Conservation (phyloP, 345 rosid genomes). For the Heritiera fomes region DNA sequence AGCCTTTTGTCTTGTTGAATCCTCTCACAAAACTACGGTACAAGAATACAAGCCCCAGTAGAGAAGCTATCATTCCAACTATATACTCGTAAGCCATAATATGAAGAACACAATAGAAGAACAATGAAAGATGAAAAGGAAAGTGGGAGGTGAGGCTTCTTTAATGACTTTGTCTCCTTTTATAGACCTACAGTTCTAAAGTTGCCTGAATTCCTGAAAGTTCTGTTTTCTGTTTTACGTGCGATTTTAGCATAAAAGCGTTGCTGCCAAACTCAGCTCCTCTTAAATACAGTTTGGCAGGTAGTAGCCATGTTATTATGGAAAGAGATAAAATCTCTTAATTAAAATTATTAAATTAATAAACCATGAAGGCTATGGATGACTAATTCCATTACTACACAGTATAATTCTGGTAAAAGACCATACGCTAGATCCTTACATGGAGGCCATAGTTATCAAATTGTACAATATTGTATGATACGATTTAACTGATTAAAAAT, state of each 20-base stretch:
- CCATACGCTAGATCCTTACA: not conserved
- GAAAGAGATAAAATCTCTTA: not conserved
- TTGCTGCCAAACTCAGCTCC: not conserved
- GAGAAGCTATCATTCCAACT: slow-evolving; percentile 3
- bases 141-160: not conserved
- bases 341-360: not conserved
- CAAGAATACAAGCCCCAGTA: slow-evolving; percentile 14
- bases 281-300: not conserved
- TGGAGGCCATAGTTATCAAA: too few species aligned
- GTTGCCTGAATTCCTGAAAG: not conserved
- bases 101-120: not conserved
- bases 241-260: not conserved
- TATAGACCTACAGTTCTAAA: not conserved
- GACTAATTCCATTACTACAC: not conserved
- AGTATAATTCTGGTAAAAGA: not conserved
- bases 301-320: too few species aligned
- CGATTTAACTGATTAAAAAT: not conserved
- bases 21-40: not conserved
- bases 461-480: too few species aligned
- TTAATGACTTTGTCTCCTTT: not conserved
- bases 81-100: slow-evolving; percentile 1
- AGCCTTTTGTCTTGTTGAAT: not conserved
- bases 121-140: not conserved
- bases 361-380: not conserved
- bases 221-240: slow-evolving; percentile 8